These are phyloP conservation scores for Podaxis carcinomalis DNA, from an alignment of 768 basidiomycete genomes.

Conservation along the genomic window DNA sequence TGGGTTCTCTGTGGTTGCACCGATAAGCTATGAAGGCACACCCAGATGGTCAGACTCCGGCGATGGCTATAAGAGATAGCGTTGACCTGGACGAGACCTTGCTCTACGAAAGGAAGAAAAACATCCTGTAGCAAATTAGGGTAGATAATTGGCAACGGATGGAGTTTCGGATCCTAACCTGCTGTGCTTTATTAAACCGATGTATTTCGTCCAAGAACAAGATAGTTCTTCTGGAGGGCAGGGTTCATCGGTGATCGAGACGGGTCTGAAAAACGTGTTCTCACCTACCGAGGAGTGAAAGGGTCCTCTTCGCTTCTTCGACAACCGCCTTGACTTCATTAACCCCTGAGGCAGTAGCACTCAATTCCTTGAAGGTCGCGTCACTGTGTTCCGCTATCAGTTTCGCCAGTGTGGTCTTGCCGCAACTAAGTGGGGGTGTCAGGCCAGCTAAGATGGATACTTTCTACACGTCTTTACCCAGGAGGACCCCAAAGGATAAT, in stretches of 20 bases:
- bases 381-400: constrained; percentile 58
- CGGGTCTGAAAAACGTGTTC: constrained; percentile 8
- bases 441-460: not conserved
- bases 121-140: constrained; percentile 46
- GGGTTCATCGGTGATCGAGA: constrained; percentile 3
- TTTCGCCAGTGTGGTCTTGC: constrained; percentile 75
- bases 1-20: constrained; percentile 88
- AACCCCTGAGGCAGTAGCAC: constrained; percentile 66
- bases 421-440: constrained; percentile 38
- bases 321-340: constrained; percentile 70
- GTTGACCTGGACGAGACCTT: constrained; percentile 63
- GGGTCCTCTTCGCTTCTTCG: constrained; percentile 67
- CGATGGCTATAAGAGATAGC: not conserved
- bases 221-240: constrained; percentile 55
- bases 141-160: not conserved
- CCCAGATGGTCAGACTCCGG: not conserved
- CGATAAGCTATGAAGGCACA: constrained; percentile 47
- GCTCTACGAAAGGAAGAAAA: constrained; percentile 79
- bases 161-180: constrained; percentile 32
- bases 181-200: constrained; percentile 69
- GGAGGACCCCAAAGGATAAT: constrained; percentile 76
- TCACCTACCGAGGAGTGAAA: constrained; percentile 63
- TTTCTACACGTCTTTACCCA: constrained; percentile 35
- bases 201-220: constrained; percentile 86
- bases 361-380: constrained; percentile 69